Evolutionary conservation across 1,284 basidiomycete genomes (phyloP).

Genomic region (Takashimella tepidaria): DNA sequence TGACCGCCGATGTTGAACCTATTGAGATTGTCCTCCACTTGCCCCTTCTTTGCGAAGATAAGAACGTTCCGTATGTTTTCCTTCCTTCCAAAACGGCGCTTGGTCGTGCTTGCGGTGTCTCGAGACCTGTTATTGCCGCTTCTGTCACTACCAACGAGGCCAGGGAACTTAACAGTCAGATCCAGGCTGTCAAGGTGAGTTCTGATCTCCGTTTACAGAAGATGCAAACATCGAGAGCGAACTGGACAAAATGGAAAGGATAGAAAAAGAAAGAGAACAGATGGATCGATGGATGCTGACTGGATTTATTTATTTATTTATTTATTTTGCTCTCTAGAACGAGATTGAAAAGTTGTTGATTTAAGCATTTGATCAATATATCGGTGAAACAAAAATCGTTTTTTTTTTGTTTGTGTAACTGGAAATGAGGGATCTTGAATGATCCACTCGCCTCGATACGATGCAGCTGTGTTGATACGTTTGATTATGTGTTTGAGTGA

Average conservation of each 20-base stretch:
- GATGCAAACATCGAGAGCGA: too few species aligned
- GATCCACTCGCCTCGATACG: slow-evolving; percentile 2
- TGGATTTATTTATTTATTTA: too few species aligned
- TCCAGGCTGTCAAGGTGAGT: slow-evolving; percentile 71
- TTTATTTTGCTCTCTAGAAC: slow-evolving; percentile 59
- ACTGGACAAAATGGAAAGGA: too few species aligned
- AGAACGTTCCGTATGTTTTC: slow-evolving; percentile 98
- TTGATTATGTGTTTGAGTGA: too few species aligned
- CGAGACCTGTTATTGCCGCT: slow-evolving; percentile 89
- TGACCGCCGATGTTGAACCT: slow-evolving; percentile 96
- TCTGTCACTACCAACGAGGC: slow-evolving; percentile 95
- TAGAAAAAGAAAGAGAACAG: slow-evolving; percentile 3
- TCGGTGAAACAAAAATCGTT: background rate
- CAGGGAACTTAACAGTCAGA: slow-evolving; percentile 85
- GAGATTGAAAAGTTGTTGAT: slow-evolving; percentile 74
- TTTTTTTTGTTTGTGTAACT: background rate
- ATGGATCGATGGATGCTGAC: slow-evolving; percentile 2
- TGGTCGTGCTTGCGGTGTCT: slow-evolving; percentile 93
- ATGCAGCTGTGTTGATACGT: too few species aligned
- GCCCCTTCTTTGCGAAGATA: slow-evolving; percentile 97
- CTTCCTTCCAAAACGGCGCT: slow-evolving; percentile 70
- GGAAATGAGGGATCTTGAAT: slow-evolving; percentile 8
- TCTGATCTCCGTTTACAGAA: too few species aligned
- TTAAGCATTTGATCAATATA: slow-evolving; percentile 33
- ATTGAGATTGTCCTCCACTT: slow-evolving; percentile 97